A percentile compares a stretch with the other conserved stretches of the same genome.
Evolutionary conservation across 2,329 filamentous ascomycete genomes (phyloP).

Genomic region (Cladosporium sp.): DNA sequence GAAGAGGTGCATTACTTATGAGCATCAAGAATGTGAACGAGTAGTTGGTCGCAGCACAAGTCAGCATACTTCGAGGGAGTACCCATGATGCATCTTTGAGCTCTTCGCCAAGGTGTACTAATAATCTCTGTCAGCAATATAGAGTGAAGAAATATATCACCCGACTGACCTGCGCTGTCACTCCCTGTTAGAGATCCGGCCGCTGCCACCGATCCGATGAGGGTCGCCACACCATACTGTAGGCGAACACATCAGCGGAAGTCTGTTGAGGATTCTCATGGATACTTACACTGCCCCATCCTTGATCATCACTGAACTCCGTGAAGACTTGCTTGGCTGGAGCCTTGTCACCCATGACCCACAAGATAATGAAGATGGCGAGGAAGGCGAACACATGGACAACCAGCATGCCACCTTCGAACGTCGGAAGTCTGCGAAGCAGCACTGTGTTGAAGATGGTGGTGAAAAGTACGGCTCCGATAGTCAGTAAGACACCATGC

Average conservation of each 20-base stretch:
- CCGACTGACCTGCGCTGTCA: constrained; percentile 11
- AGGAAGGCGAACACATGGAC: constrained; percentile 17
- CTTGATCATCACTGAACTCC: constrained; percentile 34
- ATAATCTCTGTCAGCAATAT: neutral
- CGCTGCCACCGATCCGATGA: constrained; percentile 12
- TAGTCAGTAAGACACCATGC: constrained; percentile 39
- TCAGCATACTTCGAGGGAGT: constrained; percentile 23
- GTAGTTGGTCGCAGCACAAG: constrained; percentile 13
- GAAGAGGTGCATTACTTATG: neutral
- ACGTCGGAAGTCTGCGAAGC: constrained; percentile 13
- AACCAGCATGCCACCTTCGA: constrained; percentile 16
- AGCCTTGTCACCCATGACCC: constrained; percentile 16
- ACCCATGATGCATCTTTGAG: constrained; percentile 16
- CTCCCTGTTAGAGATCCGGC: constrained; percentile 12
- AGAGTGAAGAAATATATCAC: neutral
- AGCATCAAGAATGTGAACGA: constrained; percentile 6
- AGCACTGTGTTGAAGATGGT: constrained; percentile 18
- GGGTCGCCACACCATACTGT: constrained; percentile 7
- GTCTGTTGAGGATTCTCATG: too few relatives aligned
- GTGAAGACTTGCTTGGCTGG: constrained; percentile 30
- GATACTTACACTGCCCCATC: constrained; percentile 30
- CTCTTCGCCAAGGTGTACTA: constrained; percentile 19
- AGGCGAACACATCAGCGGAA: neutral
- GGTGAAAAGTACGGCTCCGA: constrained; percentile 6
- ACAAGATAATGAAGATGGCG: constrained; percentile 15